Evolutionary conservation across 73 alveolate genomes (phyloP).

Genomic region (Uronychia setigera): DNA sequence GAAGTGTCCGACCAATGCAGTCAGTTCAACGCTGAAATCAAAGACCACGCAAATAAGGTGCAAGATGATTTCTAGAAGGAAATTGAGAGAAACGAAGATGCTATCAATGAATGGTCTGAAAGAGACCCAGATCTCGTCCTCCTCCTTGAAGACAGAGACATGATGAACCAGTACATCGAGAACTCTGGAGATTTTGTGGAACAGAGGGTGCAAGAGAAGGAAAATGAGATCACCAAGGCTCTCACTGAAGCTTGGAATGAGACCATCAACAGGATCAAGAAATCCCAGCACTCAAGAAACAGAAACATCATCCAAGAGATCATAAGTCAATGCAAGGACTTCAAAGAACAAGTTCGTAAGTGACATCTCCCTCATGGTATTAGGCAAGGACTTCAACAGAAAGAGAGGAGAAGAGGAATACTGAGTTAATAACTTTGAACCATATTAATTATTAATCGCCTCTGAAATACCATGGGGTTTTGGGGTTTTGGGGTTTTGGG

Average conservation of each 20-base stretch:
- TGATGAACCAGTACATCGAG: slow-evolving; percentile 39
- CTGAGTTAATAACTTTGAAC: neutral
- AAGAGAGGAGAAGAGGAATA: slow-evolving; percentile 35
- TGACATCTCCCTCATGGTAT: neutral
- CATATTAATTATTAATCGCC: too few species aligned
- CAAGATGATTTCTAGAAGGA: slow-evolving; percentile 29
- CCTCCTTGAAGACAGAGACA: slow-evolving; percentile 58
- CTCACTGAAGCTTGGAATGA: slow-evolving; percentile 46
- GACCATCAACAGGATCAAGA: slow-evolving; percentile 33
- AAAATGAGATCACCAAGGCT: slow-evolving; percentile 41
- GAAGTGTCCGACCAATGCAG: slow-evolving; percentile 28
- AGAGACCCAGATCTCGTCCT: slow-evolving; percentile 31
- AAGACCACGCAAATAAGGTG: slow-evolving; percentile 46
- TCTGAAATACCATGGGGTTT: too few species aligned
- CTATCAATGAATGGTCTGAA: neutral
- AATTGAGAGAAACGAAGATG: slow-evolving; percentile 3
- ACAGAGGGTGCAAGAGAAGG: slow-evolving; percentile 41
- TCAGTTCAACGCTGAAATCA: slow-evolving; percentile 45
- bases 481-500: too few species aligned
- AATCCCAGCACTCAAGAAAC: slow-evolving; percentile 59
- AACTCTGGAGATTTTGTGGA: slow-evolving; percentile 51
- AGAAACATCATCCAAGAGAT: slow-evolving; percentile 63
- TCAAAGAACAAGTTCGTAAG: slow-evolving; percentile 16
- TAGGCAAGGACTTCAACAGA: slow-evolving; percentile 40
- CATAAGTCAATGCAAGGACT: slow-evolving; percentile 39